Base-by-base conservation (phyloP, 192 early-diverging fungal genomes). In the Radiomyces spectabilis region DNA sequence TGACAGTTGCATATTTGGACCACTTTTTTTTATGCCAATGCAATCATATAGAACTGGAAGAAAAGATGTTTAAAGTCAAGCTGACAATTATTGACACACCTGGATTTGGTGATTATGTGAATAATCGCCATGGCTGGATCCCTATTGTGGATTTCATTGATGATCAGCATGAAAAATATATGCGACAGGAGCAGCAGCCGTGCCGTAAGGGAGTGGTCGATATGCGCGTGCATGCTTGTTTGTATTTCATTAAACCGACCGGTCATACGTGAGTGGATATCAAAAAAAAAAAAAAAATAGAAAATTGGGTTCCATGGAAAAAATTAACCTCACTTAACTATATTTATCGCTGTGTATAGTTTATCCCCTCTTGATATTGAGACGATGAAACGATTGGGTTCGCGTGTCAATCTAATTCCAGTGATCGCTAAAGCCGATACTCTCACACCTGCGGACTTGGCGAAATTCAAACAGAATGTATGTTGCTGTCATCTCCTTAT, bases 381-480 rank as follows among this genome's bases (percentile, higher is more conserved):
- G 60, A 88, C 94, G 53, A 99, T 99, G 96, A 96, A 96, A 81
- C 85, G 88, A 35, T 81, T 99, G 51, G 90, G 94, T 41, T 84
- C 87, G 18, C 88, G 96, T 57, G 92, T 95, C 54, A 99, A 99
- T 72, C 75, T 99, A 68, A 96, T 99, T 61, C 96, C 96, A 18
- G 86, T 97, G 34, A 92, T 99, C 72, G 91, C 96, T 43, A 99
- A 99, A 72, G 92, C 94, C 38, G 96, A 99, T 74, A 99, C 96
- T 29, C 69, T 99, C 69, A 95, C 94, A 30, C 93, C 91, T 15
- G 77, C 81, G 9, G 88, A 93, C 48, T 75, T 99, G 57, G 80
- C 85, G 41, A 82, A 84, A 59, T 99, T 97, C 85, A 99, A 99
- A 75, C 85, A 92, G 68, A 85, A 94, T 33, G 91, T 96, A 72